Evolutionary conservation across 2,329 filamentous ascomycete species (phyloP), one percentile per base, ranked within the genome.

Genomic region (Pestalotiopsis sp.): DNA sequence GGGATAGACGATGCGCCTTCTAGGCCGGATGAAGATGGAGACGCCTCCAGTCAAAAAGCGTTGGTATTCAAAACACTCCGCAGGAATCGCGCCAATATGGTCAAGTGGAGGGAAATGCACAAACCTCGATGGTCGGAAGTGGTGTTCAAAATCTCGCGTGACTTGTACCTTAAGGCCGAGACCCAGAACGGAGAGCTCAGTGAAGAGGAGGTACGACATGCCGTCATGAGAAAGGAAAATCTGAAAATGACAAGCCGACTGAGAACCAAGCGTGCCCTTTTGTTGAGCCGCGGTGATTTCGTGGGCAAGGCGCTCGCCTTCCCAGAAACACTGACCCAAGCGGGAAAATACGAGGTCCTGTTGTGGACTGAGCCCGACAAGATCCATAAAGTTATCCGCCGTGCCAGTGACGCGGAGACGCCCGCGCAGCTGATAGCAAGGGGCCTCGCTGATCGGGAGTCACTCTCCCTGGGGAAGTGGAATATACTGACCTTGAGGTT

Each of bases 261-360:
- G 45, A 27, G 25, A 14, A 31, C 57, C 12, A 14, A 63, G 60
- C 60, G 60, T 39, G 20, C 38, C 2, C 38, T 63, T 20, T 31
- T 63, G 2, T 17, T 63, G 60, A 23, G 27, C 27, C 60, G 60
- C 36, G 60, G 60, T 27, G 60, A 63, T 41, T 36, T 77, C 73
- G 70, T 77, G 67, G 64, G 65, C 20, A 52, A 45, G 23, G 56
- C 65, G 6, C 14, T 67, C 52, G 65, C 23, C 3, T 38, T 17
- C 1, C 65, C 65, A 0, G 9, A 61, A n/a, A 45, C 57, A 3
- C 57, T 62, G 57, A 67, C 57, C 38, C 23, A 20, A 23, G 57
- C 57, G 7, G 65, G 62, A 57, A 52, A 14, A 25, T 67, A 67
- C 20, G 38, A 52, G 3, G 13, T 67, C 12, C 2, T 61, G 13